These are phyloP conservation scores for Geotrichum macrosporum DNA, from an alignment of 1,139 yeast genomes.

Conservation along the genomic window DNA sequence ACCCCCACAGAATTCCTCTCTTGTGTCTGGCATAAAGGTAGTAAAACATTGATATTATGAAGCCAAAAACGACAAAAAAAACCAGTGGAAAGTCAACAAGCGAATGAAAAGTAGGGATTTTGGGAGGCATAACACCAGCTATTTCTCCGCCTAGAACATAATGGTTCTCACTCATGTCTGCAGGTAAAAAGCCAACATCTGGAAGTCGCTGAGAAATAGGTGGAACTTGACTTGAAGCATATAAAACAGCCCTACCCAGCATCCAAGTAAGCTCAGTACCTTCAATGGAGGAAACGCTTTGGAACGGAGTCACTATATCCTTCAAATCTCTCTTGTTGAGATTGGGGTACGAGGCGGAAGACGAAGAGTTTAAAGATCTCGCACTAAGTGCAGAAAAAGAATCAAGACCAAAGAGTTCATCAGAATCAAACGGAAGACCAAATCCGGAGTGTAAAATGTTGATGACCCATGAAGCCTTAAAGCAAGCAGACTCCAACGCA, in stretches of 20 bases:
- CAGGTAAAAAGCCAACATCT: conserved; percentile 24
- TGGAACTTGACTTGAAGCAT: conserved; percentile 42
- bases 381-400: not conserved
- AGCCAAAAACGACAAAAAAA: not conserved
- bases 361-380: not conserved
- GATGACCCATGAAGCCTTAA: conserved; percentile 70
- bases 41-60: not conserved
- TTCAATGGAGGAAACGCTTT: conserved; percentile 56
- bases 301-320: conserved; percentile 46
- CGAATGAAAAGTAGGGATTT: not conserved
- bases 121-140: conserved; percentile 10
- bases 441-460: conserved; percentile 70
- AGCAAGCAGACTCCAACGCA: conserved; percentile 54
- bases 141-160: conserved; percentile 22
- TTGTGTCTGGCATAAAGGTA: conserved; percentile 8
- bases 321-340: conserved; percentile 20
- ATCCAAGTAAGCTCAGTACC: conserved; percentile 78
- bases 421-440: conserved; percentile 58
- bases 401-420: conserved; percentile 13
- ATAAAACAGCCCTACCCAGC: conserved; percentile 69
- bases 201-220: conserved; percentile 22
- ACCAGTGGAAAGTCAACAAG: not conserved
- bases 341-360: conserved; percentile 2
- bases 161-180: conserved; percentile 15
- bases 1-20: conserved; percentile 9